These are phyloP conservation scores for Botrytis fragariae DNA, from an alignment of 2,329 filamentous ascomycete species.

Conservation along the genomic window DNA sequence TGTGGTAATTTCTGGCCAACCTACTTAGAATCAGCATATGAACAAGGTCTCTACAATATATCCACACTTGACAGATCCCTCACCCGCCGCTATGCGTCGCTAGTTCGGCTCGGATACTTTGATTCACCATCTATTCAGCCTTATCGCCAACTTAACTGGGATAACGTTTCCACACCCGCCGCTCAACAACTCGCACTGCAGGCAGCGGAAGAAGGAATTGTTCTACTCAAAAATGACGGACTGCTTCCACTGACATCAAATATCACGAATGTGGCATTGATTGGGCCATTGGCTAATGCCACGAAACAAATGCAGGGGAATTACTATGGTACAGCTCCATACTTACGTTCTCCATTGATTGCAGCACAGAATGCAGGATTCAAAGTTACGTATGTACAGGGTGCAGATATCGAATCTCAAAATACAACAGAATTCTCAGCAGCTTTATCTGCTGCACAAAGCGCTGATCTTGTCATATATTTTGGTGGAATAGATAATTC, in stretches of 20 bases:
- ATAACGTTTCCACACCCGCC: conserved; percentile 34
- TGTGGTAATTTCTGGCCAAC: conserved; percentile 28
- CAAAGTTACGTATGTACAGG: conserved; percentile 39
- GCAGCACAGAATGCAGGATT: conserved; percentile 44
- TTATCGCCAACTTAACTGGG: conserved; percentile 53
- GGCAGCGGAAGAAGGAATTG: conserved; percentile 32
- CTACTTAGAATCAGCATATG: conserved; percentile 25
- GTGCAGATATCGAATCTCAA: conserved; percentile 38
- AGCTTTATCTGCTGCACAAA: conserved; percentile 42
- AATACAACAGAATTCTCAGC: conserved; percentile 35
- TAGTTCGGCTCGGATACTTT: conserved; percentile 58
- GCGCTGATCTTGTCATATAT: conserved; percentile 53
- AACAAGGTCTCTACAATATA: conserved; percentile 44
- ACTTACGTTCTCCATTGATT: conserved; percentile 39
- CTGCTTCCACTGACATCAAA: conserved; percentile 24
- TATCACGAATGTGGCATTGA: conserved; percentile 26
- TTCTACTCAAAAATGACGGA: conserved; percentile 33
- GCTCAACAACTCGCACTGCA: conserved; percentile 28
- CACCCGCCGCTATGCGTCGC: conserved; percentile 51
- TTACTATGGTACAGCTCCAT: conserved; percentile 30
- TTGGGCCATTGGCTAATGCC: conserved; percentile 29
- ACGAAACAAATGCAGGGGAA: conserved; percentile 33
- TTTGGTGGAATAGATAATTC: conserved; percentile 54
- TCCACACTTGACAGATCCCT: conserved; percentile 49
- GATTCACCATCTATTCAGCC: conserved; percentile 46